Percentiles rank a stretch among this genome's conserved stretches.
Evolutionary conservation across 83 land plant genomes (phyloP).

Genomic region (Isoetes engelmannii): DNA sequence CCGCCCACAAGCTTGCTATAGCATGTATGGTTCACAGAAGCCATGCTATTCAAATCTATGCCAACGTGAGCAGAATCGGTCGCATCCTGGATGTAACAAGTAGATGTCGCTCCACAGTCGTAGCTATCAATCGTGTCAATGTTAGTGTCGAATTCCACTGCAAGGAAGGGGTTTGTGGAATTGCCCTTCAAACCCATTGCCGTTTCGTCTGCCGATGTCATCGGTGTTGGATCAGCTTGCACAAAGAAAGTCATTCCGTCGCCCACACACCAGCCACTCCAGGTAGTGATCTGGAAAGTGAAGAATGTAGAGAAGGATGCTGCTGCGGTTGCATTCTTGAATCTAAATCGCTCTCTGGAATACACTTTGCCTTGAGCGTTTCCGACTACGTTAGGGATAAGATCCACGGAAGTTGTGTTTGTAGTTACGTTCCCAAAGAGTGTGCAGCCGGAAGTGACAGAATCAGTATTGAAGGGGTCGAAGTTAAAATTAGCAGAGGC

Average conservation of each 20-base stretch:
- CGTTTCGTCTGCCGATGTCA: not conserved
- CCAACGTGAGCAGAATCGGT: not conserved
- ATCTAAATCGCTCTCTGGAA: too few species aligned
- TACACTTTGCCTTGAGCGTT: too few species aligned
- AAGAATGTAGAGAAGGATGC: not conserved
- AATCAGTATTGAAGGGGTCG: too few species aligned
- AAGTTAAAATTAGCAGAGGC: too few species aligned
- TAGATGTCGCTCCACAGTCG: not conserved
- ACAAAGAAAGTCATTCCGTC: not conserved
- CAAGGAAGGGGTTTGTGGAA: not conserved
- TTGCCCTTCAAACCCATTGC: not conserved
- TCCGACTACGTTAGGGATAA: too few species aligned
- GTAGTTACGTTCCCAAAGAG: too few species aligned
- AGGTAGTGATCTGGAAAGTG: not conserved
- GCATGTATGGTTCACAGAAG: not conserved
- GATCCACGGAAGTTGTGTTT: too few species aligned
- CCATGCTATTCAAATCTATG: not conserved
- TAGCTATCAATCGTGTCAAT: not conserved
- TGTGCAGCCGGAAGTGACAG: too few species aligned
- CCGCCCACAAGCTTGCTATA: too few species aligned
- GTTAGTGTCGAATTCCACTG: slow-evolving; percentile 2
- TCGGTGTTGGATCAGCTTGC: not conserved
- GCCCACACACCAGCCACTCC: not conserved
- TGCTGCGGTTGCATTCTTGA: too few species aligned
- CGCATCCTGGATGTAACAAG: too few species aligned